phyloP scores from a whole-genome alignment of 164 flowering plant species.

The Chimonanthus salicifolius region DNA sequence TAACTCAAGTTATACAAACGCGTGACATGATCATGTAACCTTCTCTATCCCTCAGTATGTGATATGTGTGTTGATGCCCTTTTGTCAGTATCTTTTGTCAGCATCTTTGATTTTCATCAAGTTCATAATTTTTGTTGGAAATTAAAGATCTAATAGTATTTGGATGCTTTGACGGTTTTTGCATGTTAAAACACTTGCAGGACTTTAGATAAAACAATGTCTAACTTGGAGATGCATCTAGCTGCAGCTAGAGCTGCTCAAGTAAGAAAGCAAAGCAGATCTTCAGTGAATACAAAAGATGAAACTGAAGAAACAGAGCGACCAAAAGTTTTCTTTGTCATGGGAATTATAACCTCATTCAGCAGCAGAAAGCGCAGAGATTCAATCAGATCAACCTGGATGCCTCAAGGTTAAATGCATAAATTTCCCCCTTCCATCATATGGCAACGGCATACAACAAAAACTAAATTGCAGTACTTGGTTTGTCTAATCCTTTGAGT shows the following conservation, averaged over 20 bases:
- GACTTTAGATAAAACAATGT: slow-evolving; percentile 79
- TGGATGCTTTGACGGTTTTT: background rate
- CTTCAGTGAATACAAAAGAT: slow-evolving; percentile 29
- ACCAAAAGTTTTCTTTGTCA: slow-evolving; percentile 69
- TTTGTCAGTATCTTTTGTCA: background rate
- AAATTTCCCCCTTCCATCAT: background rate
- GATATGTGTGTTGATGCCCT: background rate
- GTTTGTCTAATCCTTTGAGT: background rate
- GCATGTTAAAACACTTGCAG: slow-evolving; percentile 34
- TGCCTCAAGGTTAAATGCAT: slow-evolving; percentile 68
- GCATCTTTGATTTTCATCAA: background rate
- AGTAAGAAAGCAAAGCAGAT: slow-evolving; percentile 34
- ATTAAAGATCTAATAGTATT: background rate
- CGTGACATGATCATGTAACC: slow-evolving; percentile 66
- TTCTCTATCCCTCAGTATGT: slow-evolving; percentile 8
- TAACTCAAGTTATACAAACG: slow-evolving; percentile 66
- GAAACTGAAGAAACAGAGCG: slow-evolving; percentile 34
- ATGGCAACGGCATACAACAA: background rate
- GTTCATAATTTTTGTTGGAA: background rate
- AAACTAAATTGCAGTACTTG: no score
- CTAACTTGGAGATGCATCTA: slow-evolving; percentile 75
- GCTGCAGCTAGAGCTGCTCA: slow-evolving; percentile 74
- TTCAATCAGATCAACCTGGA: slow-evolving; percentile 89
- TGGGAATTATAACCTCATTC: slow-evolving; percentile 96
- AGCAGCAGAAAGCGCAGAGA: slow-evolving; percentile 89